Conservation (phyloP, 768 basidiomycete species). For the Gyrodon lividus region DNA sequence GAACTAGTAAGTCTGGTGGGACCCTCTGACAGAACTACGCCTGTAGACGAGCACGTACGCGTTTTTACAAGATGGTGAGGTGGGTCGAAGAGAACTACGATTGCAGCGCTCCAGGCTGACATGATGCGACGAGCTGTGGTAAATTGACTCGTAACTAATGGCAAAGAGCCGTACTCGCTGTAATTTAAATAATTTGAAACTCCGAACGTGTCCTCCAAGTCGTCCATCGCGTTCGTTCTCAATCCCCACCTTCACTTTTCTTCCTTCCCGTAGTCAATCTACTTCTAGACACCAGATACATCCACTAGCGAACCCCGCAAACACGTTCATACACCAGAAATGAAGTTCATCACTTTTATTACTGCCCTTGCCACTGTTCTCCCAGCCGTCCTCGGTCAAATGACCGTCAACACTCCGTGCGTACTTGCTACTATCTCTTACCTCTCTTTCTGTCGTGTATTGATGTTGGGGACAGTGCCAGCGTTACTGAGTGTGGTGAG, state of each 20-base stretch:
- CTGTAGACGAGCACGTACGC: too few relatives aligned
- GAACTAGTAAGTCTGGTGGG: too few relatives aligned
- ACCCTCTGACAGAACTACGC: too few relatives aligned
- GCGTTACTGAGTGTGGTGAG: constrained; percentile 53
- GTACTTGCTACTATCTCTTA: constrained; percentile 34
- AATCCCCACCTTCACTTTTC: neutral
- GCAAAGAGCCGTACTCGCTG: constrained; percentile 1
- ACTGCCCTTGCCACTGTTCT: constrained; percentile 29
- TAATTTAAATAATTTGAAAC: constrained; percentile 25
- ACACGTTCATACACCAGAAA: constrained; percentile 24
- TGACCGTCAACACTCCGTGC: constrained; percentile 72
- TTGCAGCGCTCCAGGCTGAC: neutral
- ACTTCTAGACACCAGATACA: neutral
- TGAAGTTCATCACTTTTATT: constrained; percentile 36
- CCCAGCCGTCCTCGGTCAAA: constrained; percentile 36
- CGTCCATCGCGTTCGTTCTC: neutral
- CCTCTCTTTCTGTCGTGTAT: constrained; percentile 1
- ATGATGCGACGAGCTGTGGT: too few relatives aligned
- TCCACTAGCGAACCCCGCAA: constrained; percentile 15
- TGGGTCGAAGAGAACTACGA: neutral
- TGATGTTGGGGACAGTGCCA: constrained; percentile 28
- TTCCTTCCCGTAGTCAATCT: constrained; percentile 3
- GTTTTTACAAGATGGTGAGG: neutral
- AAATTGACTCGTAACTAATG: too few relatives aligned
- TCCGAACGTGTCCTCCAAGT: constrained; percentile 20